A percentile compares a stretch with the other conserved stretches of the same genome.
These are phyloP conservation scores for Candida pseudofarinosa DNA, from an alignment of 805 yeast species.

Conservation along the genomic window DNA sequence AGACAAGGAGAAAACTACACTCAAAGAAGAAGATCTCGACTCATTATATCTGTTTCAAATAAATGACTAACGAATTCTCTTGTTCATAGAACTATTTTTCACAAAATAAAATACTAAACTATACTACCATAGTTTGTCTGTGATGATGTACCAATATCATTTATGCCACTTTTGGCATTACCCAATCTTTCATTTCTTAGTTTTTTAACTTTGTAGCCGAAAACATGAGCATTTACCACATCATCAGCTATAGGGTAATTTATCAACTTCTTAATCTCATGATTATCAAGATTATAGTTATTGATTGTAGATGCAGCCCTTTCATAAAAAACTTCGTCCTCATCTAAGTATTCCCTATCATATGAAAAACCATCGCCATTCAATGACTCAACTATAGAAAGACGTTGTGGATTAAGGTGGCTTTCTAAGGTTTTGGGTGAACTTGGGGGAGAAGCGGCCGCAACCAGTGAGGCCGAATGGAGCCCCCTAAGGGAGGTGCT, in stretches of 20 bases:
- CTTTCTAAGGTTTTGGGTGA: slow-evolving; percentile 10
- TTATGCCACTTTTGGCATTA: slow-evolving; percentile 1
- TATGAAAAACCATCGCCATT: slow-evolving; percentile 23
- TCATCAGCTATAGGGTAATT: slow-evolving; percentile 46
- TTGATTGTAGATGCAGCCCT: slow-evolving; percentile 27
- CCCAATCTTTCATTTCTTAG: slow-evolving; percentile 23
- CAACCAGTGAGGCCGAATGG: slow-evolving; percentile 23
- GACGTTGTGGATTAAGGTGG: not conserved
- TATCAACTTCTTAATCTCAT: slow-evolving; percentile 28
- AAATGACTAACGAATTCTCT: slow-evolving; percentile 22
- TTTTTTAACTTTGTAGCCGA: slow-evolving; percentile 39
- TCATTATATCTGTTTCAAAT: slow-evolving; percentile 37
- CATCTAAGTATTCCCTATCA: slow-evolving; percentile 31
- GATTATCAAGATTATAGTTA: slow-evolving; percentile 31
- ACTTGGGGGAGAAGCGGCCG: slow-evolving; percentile 18
- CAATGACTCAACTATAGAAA: slow-evolving; percentile 19
- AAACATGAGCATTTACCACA: slow-evolving; percentile 34
- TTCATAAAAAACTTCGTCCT: slow-evolving; percentile 34
- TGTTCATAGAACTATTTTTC: slow-evolving; percentile 2
- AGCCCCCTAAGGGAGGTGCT: slow-evolving; percentile 32
- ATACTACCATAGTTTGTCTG: slow-evolving; percentile 24
- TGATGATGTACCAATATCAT: slow-evolving; percentile 6
- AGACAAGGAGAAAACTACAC: slow-evolving; percentile 9
- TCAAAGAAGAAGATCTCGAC: slow-evolving; percentile 34
- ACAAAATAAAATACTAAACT: slow-evolving; percentile 12